Base-by-base conservation (phyloP, 306 rosid genomes). In the Quercus agrifolia region DNA sequence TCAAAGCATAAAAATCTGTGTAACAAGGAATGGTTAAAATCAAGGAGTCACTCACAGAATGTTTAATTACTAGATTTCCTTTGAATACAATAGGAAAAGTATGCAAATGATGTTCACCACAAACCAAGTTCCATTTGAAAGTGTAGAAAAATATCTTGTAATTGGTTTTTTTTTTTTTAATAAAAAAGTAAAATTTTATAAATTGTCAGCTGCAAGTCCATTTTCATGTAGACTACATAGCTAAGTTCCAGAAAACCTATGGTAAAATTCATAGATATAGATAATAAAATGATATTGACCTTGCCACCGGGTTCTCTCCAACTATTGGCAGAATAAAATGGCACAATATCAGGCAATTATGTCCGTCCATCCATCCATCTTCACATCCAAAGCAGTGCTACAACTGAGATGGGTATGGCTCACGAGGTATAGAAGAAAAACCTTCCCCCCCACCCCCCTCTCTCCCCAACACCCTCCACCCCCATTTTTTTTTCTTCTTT, bases 1-100 rank as follows among this genome's bases (percentile, higher is more conserved):
- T 90, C 83, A 90, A 74, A 41, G 95, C 90, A 86, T 91, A 89
- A 52, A 92, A 70, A 41, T 92, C 95, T 94, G 90, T 31, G 70
- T 74, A 56, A 63, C 66, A 71, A 51, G 30, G 78, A 80, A 70
- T n/a, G 64, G 33, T 55, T 49, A 63, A 78, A 81, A 56, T 78
- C 49, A 76, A 78, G 75, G 67, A 75, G 35, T 75, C 38, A 15
- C 5, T 59, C 10, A 67, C 66, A 74, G 51, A 54, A 56, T 70
- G 49, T 31, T 17, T 57, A 25, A 30, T 17, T 46, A 59, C n/a
- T 27, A 30, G 12, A 51, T 55, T 12, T 69, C 68, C 8, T n/a
- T 35, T 4, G 3, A 68, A 68, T 12, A 12, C 52, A 33, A 35
- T 33, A 3, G n/a, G 3, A 33, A 27, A 33, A 38, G 25, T 19